Evolutionary conservation across 371 early-diverging fungal genomes (phyloP), one percentile per base, ranked within the genome.

Genomic region (Choanephora cucurbitarum): DNA sequence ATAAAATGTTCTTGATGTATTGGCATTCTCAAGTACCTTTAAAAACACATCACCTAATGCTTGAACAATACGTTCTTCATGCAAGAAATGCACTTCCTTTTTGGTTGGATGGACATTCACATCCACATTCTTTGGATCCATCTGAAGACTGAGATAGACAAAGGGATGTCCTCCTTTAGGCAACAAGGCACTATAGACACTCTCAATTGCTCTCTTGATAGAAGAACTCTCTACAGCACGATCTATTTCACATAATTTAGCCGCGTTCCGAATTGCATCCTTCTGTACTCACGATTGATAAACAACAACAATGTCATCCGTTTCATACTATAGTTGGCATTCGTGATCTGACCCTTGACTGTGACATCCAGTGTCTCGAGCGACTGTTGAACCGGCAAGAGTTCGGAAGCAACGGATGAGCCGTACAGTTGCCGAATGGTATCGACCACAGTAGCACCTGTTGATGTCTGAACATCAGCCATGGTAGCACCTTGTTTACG

Each of bases 121-220:
- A 74, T 99, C 99, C 0, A 99, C 90, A 51, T 87, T 86, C 28
- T 84, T 69, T 0, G 96, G 90, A 24, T 86, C 83, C 44, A 98
- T 83, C 32, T 83, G 81, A 18, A 99, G 72, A 48, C 90, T 87
- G 31, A 99, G 65, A 64, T 98, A 99, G 5, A 96, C 82, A 79
- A 97, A 97, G 5, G 97, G 96, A 69, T 92, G 86, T 1, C 84
- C 70, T 15, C 88, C 89, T 72, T 93, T 96, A 31, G 97, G 95
- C 13, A 99, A 75, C 44, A 91, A 81, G 13, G 83, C 62, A 3
- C 80, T 48, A 65, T 97, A 99, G 2, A 98, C 74, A 6, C 73
- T 72, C 52, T 93, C 91, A 32, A 98, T 70, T 1, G 89, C 82
- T 49, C 85, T 80, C 57, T 96, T 94, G 33, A 99, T 69, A 13